Evolutionary conservation across 2,329 filamentous ascomycete genomes (phyloP).

Genomic region (Botryotinia calthae): DNA sequence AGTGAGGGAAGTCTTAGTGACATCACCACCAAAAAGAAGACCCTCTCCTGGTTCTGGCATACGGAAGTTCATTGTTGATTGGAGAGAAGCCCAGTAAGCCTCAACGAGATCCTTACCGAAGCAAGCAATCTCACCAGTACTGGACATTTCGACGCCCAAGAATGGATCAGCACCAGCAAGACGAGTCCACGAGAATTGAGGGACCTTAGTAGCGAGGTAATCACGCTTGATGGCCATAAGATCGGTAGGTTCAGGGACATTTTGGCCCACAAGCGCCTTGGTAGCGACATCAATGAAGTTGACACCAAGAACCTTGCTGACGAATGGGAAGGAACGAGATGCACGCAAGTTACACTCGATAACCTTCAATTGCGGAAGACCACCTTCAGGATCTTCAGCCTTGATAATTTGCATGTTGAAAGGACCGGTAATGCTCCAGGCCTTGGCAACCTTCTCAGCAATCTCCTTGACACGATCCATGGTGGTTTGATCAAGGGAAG

Average conservation of each 20-base stretch:
- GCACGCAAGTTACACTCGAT: conserved; percentile 98
- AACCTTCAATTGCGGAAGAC: conserved; percentile 79
- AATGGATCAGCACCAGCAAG: conserved; percentile 95
- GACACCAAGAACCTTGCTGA: conserved; percentile 91
- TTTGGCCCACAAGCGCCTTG: conserved; percentile 81
- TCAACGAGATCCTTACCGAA: conserved; percentile 95
- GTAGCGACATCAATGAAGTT: conserved; percentile 96
- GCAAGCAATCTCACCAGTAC: conserved; percentile 96
- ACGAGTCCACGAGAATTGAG: conserved; percentile 98
- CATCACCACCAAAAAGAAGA: conserved; percentile 88
- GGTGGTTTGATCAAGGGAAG: conserved; percentile 69
- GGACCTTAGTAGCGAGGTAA: conserved; percentile 95
- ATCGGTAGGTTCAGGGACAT: conserved; percentile 81
- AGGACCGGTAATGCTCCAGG: conserved; percentile 94
- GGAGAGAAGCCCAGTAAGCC: conserved; percentile 94
- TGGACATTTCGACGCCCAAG: conserved; percentile 96
- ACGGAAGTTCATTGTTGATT: conserved; percentile 99
- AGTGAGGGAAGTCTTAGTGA: conserved; percentile 65
- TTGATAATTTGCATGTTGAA: conserved; percentile 99
- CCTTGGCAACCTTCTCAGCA: conserved; percentile 91
- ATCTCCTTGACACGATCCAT: conserved; percentile 93
- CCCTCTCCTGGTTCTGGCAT: conserved; percentile 92
- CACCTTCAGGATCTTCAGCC: conserved; percentile 72
- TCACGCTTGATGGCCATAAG: conserved; percentile 87
- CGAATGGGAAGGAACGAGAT: conserved; percentile 96